Base-by-base conservation (phyloP, 495 filamentous ascomycete genomes). In the Hypomontagnella submonticulosa region DNA sequence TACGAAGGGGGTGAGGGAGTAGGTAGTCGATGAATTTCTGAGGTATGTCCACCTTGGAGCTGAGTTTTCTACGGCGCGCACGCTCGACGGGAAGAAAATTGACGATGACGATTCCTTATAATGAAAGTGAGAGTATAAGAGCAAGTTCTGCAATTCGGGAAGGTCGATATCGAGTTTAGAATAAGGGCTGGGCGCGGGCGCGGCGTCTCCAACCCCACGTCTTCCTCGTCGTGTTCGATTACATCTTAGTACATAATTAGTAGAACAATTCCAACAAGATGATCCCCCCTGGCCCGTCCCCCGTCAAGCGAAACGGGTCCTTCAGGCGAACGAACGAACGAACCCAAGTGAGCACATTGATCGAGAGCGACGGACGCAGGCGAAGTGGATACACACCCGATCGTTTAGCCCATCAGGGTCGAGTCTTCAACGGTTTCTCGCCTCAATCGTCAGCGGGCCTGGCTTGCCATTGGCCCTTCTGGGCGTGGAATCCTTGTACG, bases 61-160 rank as follows among this genome's bases (percentile, higher is more conserved):
- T 50, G n/a, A 33, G 27, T 34, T 50, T 23, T 27, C 11, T 18
- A 8, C 30, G 30, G 34, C 47, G 27, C 42, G 18, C 58, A 8
- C 32, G 13, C 38, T 40, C 16, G 10, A 34, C 13, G n/a, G 18
- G 23, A 4, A 32, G 2, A 27, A 16, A 13, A 16, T 15, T 53
- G 16, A 40, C 19, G 55, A 57, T 61, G 43, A 57, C 46, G 52
- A 58, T 42, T 11, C 13, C 40, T 62, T 58, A 42, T 42, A 43
- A 30, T 13, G 40, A 42, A 49, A 20, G 36, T 61, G 66, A 70
- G 66, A 44, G 36, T 56, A 62, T 70, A 66, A 66, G 66, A 70
- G 61, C 66, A 70, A 58, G 66, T 66, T 44, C 27, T 8, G 57
- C 37, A n/a, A 38, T 61, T 61, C 53, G 34, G 61, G 66, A 65